Conservation (phyloP, 148 eudicot species). For the Camellia sinensis region DNA sequence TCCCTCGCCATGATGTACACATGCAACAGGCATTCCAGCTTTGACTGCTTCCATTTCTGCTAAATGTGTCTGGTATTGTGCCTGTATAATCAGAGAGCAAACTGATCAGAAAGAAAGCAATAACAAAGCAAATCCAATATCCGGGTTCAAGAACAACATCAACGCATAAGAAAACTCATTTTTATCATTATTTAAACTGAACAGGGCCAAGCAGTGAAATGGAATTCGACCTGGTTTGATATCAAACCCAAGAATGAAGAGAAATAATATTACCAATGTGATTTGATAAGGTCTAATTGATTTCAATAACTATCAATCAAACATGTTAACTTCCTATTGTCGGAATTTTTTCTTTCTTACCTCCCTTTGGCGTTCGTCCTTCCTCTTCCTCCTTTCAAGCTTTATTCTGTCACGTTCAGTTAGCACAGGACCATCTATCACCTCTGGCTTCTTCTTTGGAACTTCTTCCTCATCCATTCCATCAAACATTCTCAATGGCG, state of each 20-base stretch:
- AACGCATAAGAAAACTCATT: neutral
- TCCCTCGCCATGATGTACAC: slow-evolving; percentile 79
- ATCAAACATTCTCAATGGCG: slow-evolving; percentile 83
- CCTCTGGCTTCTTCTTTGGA: slow-evolving; percentile 91
- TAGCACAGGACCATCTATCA: slow-evolving; percentile 77
- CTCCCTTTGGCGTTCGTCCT: slow-evolving; percentile 98
- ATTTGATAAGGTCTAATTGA: neutral
- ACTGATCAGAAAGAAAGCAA: slow-evolving; percentile 10
- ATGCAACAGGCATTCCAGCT: slow-evolving; percentile 91
- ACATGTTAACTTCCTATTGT: neutral
- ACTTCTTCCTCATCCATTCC: slow-evolving; percentile 77
- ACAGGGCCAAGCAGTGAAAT: neutral
- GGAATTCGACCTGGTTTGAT: neutral
- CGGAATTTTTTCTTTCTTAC: slow-evolving; percentile 25
- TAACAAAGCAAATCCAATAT: slow-evolving; percentile 5
- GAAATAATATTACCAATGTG: neutral
- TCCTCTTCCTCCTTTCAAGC: slow-evolving; percentile 87
- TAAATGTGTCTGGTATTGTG: slow-evolving; percentile 74
- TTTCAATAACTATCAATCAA: slow-evolving; percentile 6
- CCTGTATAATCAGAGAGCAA: slow-evolving; percentile 40
- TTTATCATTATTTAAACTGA: neutral
- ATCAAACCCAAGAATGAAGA: too few species aligned
- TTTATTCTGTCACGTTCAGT: slow-evolving; percentile 95
- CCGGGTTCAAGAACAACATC: neutral
- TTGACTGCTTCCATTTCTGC: slow-evolving; percentile 95